These are phyloP conservation scores for Amphichorda felina DNA, from an alignment of 2,329 filamentous ascomycete genomes.

Conservation along the genomic window DNA sequence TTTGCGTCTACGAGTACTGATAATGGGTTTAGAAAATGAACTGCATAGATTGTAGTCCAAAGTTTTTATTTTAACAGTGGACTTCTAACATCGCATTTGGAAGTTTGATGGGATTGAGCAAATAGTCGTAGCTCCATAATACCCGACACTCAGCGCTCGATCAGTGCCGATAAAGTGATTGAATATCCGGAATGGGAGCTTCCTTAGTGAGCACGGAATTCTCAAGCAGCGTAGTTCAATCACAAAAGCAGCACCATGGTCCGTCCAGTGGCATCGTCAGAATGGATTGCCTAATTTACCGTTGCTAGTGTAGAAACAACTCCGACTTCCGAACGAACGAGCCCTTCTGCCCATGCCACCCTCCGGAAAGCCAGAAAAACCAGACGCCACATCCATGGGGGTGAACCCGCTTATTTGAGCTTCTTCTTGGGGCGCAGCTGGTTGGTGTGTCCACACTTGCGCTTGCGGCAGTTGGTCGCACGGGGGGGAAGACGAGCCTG, in stretches of 20 bases:
- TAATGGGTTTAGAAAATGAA: no score
- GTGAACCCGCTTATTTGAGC: conserved; percentile 57
- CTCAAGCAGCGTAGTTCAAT: not conserved
- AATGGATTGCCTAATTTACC: conserved; percentile 24
- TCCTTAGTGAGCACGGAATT: not conserved
- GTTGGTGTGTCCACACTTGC: conserved; percentile 99
- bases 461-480: conserved; percentile 99
- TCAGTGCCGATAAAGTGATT: no score
- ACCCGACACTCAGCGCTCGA: no score
- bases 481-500: conserved; percentile 81
- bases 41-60: no score
- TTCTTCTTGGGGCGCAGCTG: conserved; percentile 99
- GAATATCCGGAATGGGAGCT: no score
- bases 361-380: conserved; percentile 20
- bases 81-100: no score
- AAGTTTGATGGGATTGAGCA: no score
- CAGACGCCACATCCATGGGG: conserved; percentile 26
- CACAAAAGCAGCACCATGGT: not conserved
- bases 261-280: conserved; percentile 5
- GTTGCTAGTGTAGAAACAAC: conserved; percentile 28
- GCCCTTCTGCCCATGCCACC: conserved; percentile 17
- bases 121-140: no score
- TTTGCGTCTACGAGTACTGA: no score
- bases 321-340: conserved; percentile 21
- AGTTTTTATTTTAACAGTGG: no score